Evolutionary conservation across 2,329 filamentous ascomycete species (phyloP), one percentile per base, ranked within the genome.

Genomic region (Cucurbitaria berberidis): DNA sequence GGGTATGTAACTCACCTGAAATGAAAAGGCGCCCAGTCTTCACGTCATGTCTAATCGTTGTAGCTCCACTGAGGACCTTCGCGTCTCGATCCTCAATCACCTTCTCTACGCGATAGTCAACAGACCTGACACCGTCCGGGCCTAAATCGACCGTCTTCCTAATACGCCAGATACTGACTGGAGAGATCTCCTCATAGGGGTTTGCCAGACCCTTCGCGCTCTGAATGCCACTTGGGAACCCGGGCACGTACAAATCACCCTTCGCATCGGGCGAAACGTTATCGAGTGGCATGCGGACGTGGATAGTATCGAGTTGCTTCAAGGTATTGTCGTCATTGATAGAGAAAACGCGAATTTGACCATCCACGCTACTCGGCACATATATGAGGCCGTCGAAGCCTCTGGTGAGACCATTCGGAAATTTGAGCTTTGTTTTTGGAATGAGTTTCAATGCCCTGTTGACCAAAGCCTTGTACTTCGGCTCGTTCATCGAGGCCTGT

Each of bases 361-460:
- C 67, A 36, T 68, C 63, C 1, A 67, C 55, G n/a, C 48, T 57
- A 32, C 62, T 64, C 22, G 68, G 68, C 0, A 71, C 61, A 41
- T 72, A 70, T 43, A 66, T 64, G 4, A 70, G 58, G 2, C 55
- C 60, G 41, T 70, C 66, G 24, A 44, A 29, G 11, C 66, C 68
- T 18, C 45, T 57, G 1, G 64, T 51, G 1, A 72, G 52, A 3
- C 69, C 68, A 29, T 72, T 72, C 5, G 69, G 64, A 40, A 71
- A 68, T 36, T 65, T 72, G 46, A 72, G 61, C 15, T 55, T 62
- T 5, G 56, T 30, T n/a, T 59, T 53, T 4, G 63, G 59, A 13
- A 64, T 36, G 15, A 56, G 24, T 2, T 35, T 30, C 7, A 49
- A 44, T 0, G 50, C 42, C 8, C 36, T 30, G 5, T 56, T 35